Conservation (phyloP, 805 yeast genomes). For the Candida saitoana region DNA sequence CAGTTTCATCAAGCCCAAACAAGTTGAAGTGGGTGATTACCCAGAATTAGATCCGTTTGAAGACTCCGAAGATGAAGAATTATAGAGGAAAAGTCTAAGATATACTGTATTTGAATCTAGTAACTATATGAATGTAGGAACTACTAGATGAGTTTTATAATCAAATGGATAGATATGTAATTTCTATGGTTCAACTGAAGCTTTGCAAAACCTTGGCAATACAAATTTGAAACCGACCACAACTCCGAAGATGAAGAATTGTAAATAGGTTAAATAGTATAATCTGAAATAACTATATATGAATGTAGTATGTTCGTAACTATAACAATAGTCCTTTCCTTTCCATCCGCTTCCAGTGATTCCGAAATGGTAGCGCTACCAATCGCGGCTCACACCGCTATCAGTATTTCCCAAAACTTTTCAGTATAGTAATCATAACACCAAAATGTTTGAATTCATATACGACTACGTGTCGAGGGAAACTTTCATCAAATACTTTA, state of each 20-base stretch:
- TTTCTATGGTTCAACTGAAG: too few relatives aligned
- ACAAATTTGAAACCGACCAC: too few relatives aligned
- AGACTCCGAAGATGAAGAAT: slow-evolving; percentile 44
- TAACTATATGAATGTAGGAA: too few relatives aligned
- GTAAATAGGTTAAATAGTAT: too few relatives aligned
- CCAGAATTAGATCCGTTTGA: slow-evolving; percentile 46
- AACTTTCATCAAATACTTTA: slow-evolving; percentile 42
- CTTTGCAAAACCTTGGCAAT: too few relatives aligned
- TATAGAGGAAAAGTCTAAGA: not conserved
- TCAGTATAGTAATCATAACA: not conserved
- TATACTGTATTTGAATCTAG: too few relatives aligned
- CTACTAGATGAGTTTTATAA: too few relatives aligned
- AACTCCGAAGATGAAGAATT: too few relatives aligned
- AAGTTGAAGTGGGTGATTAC: slow-evolving; percentile 67
- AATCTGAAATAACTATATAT: too few relatives aligned
- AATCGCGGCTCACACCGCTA: not conserved
- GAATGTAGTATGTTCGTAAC: too few relatives aligned
- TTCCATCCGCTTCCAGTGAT: not conserved
- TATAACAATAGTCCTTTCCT: not conserved
- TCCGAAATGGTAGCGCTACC: not conserved
- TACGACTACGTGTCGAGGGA: slow-evolving; percentile 36
- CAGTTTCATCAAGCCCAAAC: slow-evolving; percentile 68
- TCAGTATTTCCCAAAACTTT: not conserved
- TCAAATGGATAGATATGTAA: too few relatives aligned
- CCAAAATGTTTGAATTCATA: slow-evolving; percentile 25